phyloP scores from a whole-genome alignment of 2,329 filamentous ascomycete species.

The Xylariomycetidae sp. region DNA sequence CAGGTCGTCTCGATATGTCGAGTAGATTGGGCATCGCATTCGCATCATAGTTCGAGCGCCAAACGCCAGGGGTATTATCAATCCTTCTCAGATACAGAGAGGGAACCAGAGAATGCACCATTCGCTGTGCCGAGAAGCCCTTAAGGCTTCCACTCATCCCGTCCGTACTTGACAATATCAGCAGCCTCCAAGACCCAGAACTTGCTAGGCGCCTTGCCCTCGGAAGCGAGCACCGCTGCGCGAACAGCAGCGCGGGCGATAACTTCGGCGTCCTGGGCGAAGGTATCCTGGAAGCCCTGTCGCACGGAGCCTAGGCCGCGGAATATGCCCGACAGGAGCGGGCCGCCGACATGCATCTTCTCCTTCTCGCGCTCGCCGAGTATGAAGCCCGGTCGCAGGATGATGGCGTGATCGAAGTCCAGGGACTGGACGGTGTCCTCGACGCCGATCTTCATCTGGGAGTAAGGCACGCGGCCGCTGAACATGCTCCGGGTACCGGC shows the following conservation, averaged over 20 bases:
- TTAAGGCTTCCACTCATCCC: conserved; percentile 53
- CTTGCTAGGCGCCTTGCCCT: conserved; percentile 55
- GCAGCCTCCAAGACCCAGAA: conserved; percentile 55
- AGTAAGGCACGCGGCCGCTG: conserved; percentile 40
- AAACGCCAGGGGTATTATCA: no score
- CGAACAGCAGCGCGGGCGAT: conserved; percentile 65
- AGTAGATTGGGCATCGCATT: no score
- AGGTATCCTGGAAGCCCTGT: conserved; percentile 53
- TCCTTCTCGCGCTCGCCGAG: conserved; percentile 63
- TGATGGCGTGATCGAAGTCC: conserved; percentile 72
- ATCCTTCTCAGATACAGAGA: no score
- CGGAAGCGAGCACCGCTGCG: conserved; percentile 53
- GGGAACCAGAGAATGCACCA: no score
- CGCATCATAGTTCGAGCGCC: no score
- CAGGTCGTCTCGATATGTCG: no score
- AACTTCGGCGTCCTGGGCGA: conserved; percentile 70
- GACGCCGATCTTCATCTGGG: conserved; percentile 80
- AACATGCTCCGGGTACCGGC: conserved; percentile 40
- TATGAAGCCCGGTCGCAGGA: conserved; percentile 71
- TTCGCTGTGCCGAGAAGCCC: no score
- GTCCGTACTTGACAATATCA: conserved; percentile 66
- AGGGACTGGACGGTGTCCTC: conserved; percentile 71
- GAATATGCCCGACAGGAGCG: conserved; percentile 50
- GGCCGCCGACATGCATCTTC: conserved; percentile 55
- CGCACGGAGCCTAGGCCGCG: conserved; percentile 50